Evolutionary conservation across 2,329 filamentous ascomycete species (phyloP).

Genomic region (Blastomyces parvus): DNA sequence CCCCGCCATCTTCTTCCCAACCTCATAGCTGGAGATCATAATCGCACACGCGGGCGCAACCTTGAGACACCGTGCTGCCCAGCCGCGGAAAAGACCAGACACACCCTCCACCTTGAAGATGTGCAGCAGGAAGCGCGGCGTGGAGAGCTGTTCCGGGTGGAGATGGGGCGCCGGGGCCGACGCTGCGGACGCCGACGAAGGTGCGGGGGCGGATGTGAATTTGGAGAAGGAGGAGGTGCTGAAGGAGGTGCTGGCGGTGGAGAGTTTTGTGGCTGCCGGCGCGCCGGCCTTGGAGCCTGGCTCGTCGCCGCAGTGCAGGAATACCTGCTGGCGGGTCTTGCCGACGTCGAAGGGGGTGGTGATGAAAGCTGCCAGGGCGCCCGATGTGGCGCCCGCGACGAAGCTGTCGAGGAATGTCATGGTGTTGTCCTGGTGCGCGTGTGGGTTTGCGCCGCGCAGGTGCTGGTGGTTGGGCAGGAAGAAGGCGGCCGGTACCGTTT

Average conservation of each 20-base stretch:
- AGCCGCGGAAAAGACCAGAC: conserved; percentile 76
- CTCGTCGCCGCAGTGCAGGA: conserved; percentile 48
- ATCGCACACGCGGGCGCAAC: conserved; percentile 95
- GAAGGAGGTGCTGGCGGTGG: conserved; percentile 9
- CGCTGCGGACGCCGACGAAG: neutral
- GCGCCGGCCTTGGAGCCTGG: conserved; percentile 16
- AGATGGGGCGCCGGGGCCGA: conserved; percentile 14
- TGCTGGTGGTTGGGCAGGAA: conserved; percentile 8
- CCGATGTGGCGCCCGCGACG: conserved; percentile 70
- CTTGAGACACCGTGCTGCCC: conserved; percentile 84
- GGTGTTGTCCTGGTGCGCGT: conserved; percentile 60
- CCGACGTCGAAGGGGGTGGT: conserved; percentile 97
- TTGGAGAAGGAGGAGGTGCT: conserved; percentile 12
- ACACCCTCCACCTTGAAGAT: conserved; percentile 81
- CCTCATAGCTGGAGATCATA: conserved; percentile 97
- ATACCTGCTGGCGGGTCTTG: conserved; percentile 88
- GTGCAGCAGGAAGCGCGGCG: conserved; percentile 76
- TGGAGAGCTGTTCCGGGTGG: conserved; percentile 62
- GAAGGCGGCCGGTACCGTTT: conserved; percentile 26
- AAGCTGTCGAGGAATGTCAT: conserved; percentile 85
- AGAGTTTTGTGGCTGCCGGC: conserved; percentile 13
- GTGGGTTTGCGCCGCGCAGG: conserved; percentile 39
- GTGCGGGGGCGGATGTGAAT: neutral
- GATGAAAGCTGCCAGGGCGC: conserved; percentile 72
- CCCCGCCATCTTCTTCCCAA: conserved; percentile 81